These are phyloP conservation scores for Hemerocallis citrina DNA, from an alignment of 106 monocot genomes.

Conservation along the genomic window DNA sequence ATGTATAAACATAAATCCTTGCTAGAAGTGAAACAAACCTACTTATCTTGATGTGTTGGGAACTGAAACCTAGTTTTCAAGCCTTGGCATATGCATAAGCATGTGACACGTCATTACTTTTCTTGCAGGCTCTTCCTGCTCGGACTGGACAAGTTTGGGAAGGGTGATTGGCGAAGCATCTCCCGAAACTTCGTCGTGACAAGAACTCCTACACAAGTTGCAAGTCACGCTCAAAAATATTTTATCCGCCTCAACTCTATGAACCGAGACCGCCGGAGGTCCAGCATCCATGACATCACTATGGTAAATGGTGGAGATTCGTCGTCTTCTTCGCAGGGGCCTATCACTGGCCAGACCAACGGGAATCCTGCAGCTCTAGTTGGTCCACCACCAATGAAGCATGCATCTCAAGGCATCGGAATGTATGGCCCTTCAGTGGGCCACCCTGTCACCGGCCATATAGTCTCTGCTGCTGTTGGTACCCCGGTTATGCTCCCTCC, in stretches of 20 bases:
- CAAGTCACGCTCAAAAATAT: slow-evolving; percentile 93
- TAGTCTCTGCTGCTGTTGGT: slow-evolving; percentile 57
- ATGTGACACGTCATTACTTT: background rate
- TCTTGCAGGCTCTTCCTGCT: slow-evolving; percentile 61
- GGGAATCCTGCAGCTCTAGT: slow-evolving; percentile 3
- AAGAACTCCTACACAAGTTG: slow-evolving; percentile 88
- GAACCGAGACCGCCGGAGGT: slow-evolving; percentile 74
- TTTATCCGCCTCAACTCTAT: slow-evolving; percentile 88
- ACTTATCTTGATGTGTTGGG: no score
- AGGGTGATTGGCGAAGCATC: slow-evolving; percentile 97
- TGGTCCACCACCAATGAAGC: slow-evolving; percentile 21
- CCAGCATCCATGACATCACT: slow-evolving; percentile 92
- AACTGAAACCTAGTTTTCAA: no score
- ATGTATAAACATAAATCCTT: no score
- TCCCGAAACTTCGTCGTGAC: slow-evolving; percentile 86
- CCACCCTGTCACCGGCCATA: slow-evolving; percentile 50
- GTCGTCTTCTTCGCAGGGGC: slow-evolving; percentile 35
- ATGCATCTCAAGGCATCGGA: slow-evolving; percentile 25
- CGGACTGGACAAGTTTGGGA: slow-evolving; percentile 85
- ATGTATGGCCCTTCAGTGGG: slow-evolving; percentile 46
- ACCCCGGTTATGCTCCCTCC: slow-evolving; percentile 78
- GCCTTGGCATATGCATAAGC: background rate
- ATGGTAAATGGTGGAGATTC: slow-evolving; percentile 41
- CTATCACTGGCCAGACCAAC: slow-evolving; percentile 32
- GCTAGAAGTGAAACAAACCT: no score